phyloP scores from a whole-genome alignment of 495 filamentous ascomycete genomes.

The Daldinia caldariorum region DNA sequence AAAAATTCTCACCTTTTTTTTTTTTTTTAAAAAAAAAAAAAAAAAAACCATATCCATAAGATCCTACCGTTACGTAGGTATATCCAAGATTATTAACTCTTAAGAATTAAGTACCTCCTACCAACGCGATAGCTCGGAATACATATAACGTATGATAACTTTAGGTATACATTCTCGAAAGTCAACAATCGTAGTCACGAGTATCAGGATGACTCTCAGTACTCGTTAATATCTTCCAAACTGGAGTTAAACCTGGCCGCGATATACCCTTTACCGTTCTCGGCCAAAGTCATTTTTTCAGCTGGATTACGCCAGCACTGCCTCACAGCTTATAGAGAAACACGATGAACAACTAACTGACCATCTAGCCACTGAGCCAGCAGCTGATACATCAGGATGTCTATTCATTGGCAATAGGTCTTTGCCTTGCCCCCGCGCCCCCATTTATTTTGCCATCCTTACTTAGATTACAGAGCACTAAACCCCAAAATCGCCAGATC shows the following conservation, averaged over 20 bases:
- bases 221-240: constrained; percentile 4
- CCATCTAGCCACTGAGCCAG: constrained; percentile 11
- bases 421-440: constrained; percentile 20
- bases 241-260: constrained; percentile 4
- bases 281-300: constrained; percentile 32
- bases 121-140: background rate
- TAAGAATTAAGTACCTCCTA: background rate
- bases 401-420: constrained; percentile 13
- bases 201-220: background rate
- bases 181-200: constrained; percentile 13
- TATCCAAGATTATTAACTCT: too few species aligned
- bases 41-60: too few species aligned
- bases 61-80: too few species aligned
- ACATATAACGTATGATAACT: background rate
- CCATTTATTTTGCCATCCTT: constrained; percentile 23
- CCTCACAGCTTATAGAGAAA: constrained; percentile 4
- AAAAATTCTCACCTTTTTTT: background rate
- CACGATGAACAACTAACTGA: constrained; percentile 17
- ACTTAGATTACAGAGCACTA: constrained; percentile 21
- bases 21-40: too few species aligned
- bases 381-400: constrained; percentile 23
- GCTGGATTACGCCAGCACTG: constrained; percentile 26
- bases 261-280: constrained; percentile 24
- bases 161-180: background rate
- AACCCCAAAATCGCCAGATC: constrained; percentile 17